Evolutionary conservation across 1,139 yeast genomes (phyloP), one percentile per base, ranked within the genome.

Genomic region (Pneumocystis carinii): DNA sequence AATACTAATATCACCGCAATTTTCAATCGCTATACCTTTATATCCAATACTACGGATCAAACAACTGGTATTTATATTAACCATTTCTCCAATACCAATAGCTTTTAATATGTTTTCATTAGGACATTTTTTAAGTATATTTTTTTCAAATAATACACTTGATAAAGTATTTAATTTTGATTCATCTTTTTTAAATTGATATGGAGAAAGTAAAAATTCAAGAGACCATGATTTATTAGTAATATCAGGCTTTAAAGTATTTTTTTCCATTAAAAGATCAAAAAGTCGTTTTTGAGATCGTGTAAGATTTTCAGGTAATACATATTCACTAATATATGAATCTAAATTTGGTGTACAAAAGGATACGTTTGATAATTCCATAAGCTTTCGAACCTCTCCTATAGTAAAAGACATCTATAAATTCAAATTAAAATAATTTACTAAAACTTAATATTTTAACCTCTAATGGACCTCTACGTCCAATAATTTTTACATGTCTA

Each of bases 1-100:
- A 8, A 89, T 78, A 1, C 80, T 81, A 1, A 70, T 66, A 59
- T 71, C 73, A 32, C 76, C 77, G 67, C 85, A 80, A 3, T 87
- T 94, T 0, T 72, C 70, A 19, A 90, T 70, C 7, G 90, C 82
- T 6, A 77, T 72, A 0, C 95, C 90, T 68, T 81, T 80, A 75
- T 90, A 92, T 0, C 98, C 99, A 57, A 92, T 83, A 10, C 96
- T 86, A 12, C 87, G 78, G 63, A 92, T 84, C 0, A 86, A 85
- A n/a, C 90, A 74, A 66, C 90, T 94, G 53, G 84, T 78, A 24
- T 77, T 73, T 59, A 81, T 72, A 1, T 73, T 70, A 2, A 73
- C 73, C 1, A 72, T 69, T 38, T 75, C 74, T 0, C 76, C 78
- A 0, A 82, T 80, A 1, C 82, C 75, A 3, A 71, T 71, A 1